phyloP scores from a whole-genome alignment of 495 filamentous ascomycete genomes.

The Annulohypoxylon stygium region DNA sequence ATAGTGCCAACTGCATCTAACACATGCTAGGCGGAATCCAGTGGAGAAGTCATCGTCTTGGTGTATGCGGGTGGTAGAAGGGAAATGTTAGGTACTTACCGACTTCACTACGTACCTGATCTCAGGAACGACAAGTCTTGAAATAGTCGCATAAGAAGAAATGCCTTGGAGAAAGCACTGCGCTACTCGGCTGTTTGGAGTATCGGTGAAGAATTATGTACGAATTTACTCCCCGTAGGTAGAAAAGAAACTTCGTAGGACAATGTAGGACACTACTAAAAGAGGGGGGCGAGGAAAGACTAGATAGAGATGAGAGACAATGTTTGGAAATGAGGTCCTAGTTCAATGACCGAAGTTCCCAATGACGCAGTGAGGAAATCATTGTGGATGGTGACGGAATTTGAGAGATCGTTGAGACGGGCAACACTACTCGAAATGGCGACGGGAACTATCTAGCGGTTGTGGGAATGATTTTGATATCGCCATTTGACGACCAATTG shows the following conservation, averaged over 20 bases:
- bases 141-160: neutral
- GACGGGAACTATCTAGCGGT: neutral
- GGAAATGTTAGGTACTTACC: neutral
- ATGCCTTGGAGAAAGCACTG: neutral
- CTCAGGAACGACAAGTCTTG: neutral
- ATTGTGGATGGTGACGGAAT: neutral
- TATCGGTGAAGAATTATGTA: neutral
- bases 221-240: neutral
- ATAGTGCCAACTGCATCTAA: neutral
- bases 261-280: neutral
- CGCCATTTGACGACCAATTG: neutral
- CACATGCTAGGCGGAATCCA: neutral
- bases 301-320: neutral
- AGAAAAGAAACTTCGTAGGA: neutral
- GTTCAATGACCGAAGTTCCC: neutral
- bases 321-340: neutral
- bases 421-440: neutral
- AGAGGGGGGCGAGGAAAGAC: no score
- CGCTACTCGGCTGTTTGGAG: neutral
- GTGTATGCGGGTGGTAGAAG: no score
- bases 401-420: neutral
- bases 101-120: neutral
- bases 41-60: no score
- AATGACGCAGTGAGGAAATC: neutral
- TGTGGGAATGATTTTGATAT: neutral